These are phyloP conservation scores for Penicillium sp. DNA, from an alignment of 2,329 filamentous ascomycete genomes.

Conservation along the genomic window DNA sequence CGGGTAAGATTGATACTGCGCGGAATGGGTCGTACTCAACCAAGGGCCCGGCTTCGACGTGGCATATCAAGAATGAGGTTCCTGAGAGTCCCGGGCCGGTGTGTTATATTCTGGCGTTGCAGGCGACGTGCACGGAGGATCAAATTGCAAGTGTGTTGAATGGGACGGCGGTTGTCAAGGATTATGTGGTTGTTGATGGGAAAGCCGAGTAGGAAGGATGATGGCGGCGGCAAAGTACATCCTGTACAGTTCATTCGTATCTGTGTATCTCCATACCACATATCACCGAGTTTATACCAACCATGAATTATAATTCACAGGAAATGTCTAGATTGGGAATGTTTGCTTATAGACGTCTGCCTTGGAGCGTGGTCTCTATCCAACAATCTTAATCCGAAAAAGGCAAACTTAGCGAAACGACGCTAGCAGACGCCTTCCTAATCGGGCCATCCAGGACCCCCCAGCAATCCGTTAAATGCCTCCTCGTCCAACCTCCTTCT, in stretches of 20 bases:
- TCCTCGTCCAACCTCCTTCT: neutral
- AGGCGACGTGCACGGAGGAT: constrained; percentile 52
- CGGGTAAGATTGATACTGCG: constrained; percentile 54
- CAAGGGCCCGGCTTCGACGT: constrained; percentile 47
- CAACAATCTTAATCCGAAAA: neutral
- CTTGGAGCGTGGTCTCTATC: no score
- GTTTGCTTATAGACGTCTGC: neutral
- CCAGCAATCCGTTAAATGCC: neutral
- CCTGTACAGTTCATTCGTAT: neutral
- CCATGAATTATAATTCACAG: neutral
- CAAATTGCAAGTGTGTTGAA: constrained; percentile 51
- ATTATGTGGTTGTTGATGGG: constrained; percentile 53
- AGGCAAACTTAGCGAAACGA: neutral
- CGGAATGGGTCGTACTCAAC: constrained; percentile 47
- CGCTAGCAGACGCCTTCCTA: neutral
- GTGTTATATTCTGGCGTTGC: constrained; percentile 54
- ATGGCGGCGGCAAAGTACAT: neutral
- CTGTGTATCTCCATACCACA: neutral
- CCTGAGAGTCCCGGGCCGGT: constrained; percentile 48
- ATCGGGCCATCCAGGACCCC: neutral
- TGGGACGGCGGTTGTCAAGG: constrained; percentile 53
- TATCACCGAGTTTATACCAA: neutral
- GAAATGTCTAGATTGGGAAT: neutral
- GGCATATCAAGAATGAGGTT: constrained; percentile 54
- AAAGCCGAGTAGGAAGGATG: neutral